These are phyloP conservation scores for Ophiostoma quercus DNA, from an alignment of 2,329 filamentous ascomycete genomes.

Conservation along the genomic window DNA sequence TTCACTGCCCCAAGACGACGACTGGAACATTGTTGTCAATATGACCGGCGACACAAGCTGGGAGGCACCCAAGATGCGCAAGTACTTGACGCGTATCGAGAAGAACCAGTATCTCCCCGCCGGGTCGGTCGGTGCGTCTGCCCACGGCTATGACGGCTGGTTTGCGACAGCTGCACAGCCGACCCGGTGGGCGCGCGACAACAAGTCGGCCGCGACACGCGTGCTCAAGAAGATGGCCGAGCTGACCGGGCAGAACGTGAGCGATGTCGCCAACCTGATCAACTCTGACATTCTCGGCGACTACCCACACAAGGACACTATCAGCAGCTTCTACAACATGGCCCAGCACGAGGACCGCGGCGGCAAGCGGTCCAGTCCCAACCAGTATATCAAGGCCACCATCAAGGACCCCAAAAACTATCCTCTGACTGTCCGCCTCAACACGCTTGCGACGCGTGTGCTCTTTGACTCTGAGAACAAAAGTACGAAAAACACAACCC, in stretches of 20 bases:
- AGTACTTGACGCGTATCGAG: too few species aligned
- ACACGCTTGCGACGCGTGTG: background rate
- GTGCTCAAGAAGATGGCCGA: constrained; percentile 33
- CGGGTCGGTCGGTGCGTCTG: too few species aligned
- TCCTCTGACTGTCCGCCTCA: background rate
- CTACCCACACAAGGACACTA: constrained; percentile 22
- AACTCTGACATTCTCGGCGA: constrained; percentile 26
- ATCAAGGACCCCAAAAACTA: background rate
- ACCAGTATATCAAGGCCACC: background rate
- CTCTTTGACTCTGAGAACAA: background rate
- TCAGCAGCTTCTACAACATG: background rate
- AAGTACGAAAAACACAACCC: background rate
- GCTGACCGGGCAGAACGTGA: constrained; percentile 41
- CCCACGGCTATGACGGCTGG: too few species aligned
- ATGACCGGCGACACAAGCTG: too few species aligned
- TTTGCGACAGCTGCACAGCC: background rate
- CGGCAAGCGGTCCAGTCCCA: background rate
- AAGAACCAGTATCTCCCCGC: too few species aligned
- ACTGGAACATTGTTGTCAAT: background rate
- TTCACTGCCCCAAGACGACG: background rate
- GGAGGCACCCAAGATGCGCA: too few species aligned
- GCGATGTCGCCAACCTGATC: constrained; percentile 23
- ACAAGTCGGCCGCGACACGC: background rate
- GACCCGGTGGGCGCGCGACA: background rate
- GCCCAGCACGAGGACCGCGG: background rate